Conservation (phyloP, 2,329 filamentous ascomycete species). For the Ambrosiella beaveri region DNA sequence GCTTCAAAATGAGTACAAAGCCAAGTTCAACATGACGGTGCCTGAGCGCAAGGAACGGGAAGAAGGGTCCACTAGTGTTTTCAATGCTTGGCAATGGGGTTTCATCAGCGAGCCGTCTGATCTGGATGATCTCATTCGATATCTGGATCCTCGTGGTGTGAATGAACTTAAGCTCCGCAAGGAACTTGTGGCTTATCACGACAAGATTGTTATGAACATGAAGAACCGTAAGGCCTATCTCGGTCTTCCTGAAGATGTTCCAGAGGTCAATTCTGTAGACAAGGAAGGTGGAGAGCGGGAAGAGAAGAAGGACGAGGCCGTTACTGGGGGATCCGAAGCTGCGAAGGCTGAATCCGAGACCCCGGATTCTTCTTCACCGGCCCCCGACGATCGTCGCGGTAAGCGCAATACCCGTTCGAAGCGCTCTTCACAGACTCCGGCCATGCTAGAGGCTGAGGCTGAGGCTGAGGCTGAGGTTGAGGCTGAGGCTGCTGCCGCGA, state of each 20-base stretch:
- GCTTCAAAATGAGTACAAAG: conserved; percentile 56
- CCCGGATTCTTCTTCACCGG: neutral
- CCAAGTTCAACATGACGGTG: conserved; percentile 65
- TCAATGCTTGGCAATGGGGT: conserved; percentile 69
- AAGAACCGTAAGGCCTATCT: conserved; percentile 60
- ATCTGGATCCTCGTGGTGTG: conserved; percentile 73
- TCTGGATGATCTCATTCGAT: conserved; percentile 62
- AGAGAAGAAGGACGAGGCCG: conserved; percentile 17
- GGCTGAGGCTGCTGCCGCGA: neutral
- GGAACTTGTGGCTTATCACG: conserved; percentile 60
- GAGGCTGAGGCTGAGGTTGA: neutral
- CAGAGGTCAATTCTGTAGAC: conserved; percentile 12
- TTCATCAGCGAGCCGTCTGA: conserved; percentile 71
- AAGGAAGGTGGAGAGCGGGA: neutral
- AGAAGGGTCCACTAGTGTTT: conserved; percentile 66
- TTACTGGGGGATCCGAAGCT: conserved; percentile 13
- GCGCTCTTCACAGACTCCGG: conserved; percentile 3
- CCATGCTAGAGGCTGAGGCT: neutral
- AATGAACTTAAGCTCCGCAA: conserved; percentile 80
- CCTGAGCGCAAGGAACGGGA: conserved; percentile 71
- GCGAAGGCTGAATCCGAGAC: conserved; percentile 16
- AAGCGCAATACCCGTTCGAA: conserved; percentile 4
- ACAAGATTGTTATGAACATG: conserved; percentile 67
- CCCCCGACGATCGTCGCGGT: neutral
- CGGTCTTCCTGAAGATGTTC: conserved; percentile 24